A percentile compares a stretch with the other conserved stretches of the same genome.
phyloP scores from a whole-genome alignment of 176 grass and related monocot species.

The Sorghum bicolor region Sorghum_bicolor_NCBIv3 NC_012872.2:7351001-7351500 shows the following conservation, averaged over 20 bases:
- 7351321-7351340: no score
- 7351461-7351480: not conserved
- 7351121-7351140: not conserved
- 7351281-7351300: no score
- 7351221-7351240: slow-evolving; percentile 17
- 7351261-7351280: no score
- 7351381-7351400: no score
- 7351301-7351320: no score
- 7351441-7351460: no score
- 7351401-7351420: no score
- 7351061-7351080: no score
- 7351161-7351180: slow-evolving; percentile 18
- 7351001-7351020: slow-evolving; percentile 16
- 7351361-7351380: no score
- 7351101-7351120: not conserved
- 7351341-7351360: no score
- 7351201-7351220: slow-evolving; percentile 29
- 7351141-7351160: slow-evolving; percentile 30
- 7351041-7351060: not conserved
- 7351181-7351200: slow-evolving; percentile 9
- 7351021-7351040: not conserved
- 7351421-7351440: no score
- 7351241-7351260: not conserved
- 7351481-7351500: not conserved
- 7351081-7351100: no score